phyloP scores from a whole-genome alignment of 805 yeast genomes.

The Phaffomyces opuntiae region DNA sequence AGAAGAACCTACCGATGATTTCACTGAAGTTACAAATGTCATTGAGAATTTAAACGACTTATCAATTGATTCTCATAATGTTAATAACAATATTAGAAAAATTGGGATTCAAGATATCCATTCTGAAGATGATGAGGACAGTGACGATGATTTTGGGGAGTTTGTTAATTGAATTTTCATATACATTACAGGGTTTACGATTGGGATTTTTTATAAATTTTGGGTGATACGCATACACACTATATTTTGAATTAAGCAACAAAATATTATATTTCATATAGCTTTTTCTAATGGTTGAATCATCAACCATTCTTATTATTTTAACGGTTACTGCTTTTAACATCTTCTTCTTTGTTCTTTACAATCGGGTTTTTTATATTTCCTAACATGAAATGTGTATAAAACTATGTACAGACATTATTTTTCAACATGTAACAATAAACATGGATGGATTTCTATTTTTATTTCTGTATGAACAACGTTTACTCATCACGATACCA shows the following conservation, averaged over 20 bases:
- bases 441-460: no score
- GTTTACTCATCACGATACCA: constrained; percentile 46
- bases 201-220: not conserved
- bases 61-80: no score
- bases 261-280: no score
- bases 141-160: constrained; percentile 23
- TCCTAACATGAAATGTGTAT: not conserved
- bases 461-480: no score
- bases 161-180: constrained; percentile 12
- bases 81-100: not conserved
- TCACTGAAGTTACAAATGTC: not conserved
- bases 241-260: not conserved
- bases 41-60: not conserved
- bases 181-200: not conserved
- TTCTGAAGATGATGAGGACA: constrained; percentile 1
- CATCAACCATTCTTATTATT: no score
- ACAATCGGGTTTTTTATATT: not conserved
- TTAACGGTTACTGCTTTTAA: no score
- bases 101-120: not conserved
- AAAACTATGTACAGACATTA: constrained; percentile 8
- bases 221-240: no score
- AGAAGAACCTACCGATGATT: not conserved
- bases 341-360: no score
- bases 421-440: not conserved
- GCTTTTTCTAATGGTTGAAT: no score